Evolutionary conservation across 2,329 filamentous ascomycete genomes (phyloP).

Genomic region (Stagonosporopsis cucurbitacearum): DNA sequence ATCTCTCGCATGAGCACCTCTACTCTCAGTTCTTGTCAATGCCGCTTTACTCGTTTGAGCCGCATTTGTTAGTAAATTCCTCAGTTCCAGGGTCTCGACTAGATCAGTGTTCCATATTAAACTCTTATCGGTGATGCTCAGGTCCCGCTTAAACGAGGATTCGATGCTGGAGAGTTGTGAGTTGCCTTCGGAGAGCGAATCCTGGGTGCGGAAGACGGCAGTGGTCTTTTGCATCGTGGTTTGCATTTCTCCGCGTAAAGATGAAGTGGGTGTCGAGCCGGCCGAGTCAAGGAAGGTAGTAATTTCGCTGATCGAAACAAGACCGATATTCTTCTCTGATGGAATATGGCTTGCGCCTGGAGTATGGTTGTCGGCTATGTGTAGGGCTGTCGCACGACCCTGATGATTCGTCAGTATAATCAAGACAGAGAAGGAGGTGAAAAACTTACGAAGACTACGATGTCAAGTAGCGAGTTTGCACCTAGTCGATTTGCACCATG

Average conservation of each 20-base stretch:
- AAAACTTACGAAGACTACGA: constrained; percentile 54
- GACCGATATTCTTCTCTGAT: constrained; percentile 45
- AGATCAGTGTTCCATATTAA: constrained; percentile 60
- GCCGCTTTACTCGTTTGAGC: constrained; percentile 56
- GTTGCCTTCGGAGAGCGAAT: constrained; percentile 47
- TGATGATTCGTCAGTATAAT: constrained; percentile 6
- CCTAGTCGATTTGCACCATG: constrained; percentile 58
- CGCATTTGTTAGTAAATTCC: constrained; percentile 57
- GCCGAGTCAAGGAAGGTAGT: constrained; percentile 46
- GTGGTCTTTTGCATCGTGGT: constrained; percentile 56
- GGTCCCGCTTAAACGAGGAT: constrained; percentile 42
- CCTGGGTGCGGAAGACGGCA: constrained; percentile 55
- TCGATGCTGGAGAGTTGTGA: constrained; percentile 45
- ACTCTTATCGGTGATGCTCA: constrained; percentile 52
- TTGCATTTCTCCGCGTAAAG: constrained; percentile 54
- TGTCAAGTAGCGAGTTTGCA: constrained; percentile 58
- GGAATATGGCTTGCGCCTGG: constrained; percentile 46
- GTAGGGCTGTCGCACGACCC: constrained; percentile 55
- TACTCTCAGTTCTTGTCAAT: constrained; percentile 52
- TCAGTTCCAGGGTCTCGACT: constrained; percentile 56
- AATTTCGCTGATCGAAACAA: constrained; percentile 44
- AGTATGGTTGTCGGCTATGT: constrained; percentile 51
- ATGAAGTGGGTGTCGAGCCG: constrained; percentile 48
- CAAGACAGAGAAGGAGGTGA: too few relatives aligned
- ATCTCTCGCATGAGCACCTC: constrained; percentile 57